These are phyloP conservation scores for Dipteronia dyeriana DNA, from an alignment of 345 rosid genomes.

Conservation along the genomic window DNA sequence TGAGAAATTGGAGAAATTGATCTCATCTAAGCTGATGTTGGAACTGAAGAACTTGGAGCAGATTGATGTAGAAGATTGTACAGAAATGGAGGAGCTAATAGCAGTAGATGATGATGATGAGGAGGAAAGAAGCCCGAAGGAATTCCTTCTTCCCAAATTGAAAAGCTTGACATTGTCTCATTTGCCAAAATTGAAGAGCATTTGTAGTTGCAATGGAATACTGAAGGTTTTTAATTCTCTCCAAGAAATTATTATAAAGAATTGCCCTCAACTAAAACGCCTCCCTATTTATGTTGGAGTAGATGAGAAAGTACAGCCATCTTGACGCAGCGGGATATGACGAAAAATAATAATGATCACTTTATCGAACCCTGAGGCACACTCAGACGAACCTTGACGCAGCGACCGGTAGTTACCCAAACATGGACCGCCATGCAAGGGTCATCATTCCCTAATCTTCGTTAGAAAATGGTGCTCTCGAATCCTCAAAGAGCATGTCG, in stretches of 20 bases:
- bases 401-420: no score
- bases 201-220: not conserved
- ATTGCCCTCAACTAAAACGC: not conserved
- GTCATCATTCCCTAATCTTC: no score
- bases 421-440: no score
- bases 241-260: not conserved
- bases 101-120: not conserved
- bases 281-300: not conserved
- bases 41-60: no score
- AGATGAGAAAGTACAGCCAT: not conserved
- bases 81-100: not conserved
- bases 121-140: no score
- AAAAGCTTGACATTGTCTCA: accelerated
- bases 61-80: accelerated
- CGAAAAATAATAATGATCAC: no score
- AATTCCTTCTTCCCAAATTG: not conserved
- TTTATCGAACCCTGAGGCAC: no score
- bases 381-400: no score
- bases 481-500: no score
- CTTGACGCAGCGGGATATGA: no score
- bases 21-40: no score
- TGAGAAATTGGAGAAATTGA: accelerated
- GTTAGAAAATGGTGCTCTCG: no score
- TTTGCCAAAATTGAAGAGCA: not conserved
- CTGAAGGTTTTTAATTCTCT: slow-evolving; percentile 7